A percentile compares a stretch with the other conserved stretches of the same genome.
These are phyloP conservation scores for Medicago lupulina DNA, from an alignment of 306 rosid genomes.

Conservation along the genomic window DNA sequence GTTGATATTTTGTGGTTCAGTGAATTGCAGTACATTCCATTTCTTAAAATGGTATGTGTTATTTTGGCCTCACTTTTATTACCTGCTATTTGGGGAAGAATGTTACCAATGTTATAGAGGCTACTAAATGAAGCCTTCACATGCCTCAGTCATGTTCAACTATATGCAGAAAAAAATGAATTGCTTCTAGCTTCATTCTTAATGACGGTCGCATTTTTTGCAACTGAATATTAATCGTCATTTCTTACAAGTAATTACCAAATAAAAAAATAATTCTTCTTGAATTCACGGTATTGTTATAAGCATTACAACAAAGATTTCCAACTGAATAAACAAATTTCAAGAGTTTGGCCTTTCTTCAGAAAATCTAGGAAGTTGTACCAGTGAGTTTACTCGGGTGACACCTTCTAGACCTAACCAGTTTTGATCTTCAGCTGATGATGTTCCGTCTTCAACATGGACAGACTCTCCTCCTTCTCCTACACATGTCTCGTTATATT, in stretches of 20 bases:
- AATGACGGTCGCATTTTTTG: background rate
- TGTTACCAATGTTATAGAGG: slow-evolving; percentile 45
- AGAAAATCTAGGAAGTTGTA: slow-evolving; percentile 96
- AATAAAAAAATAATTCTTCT: slow-evolving; percentile 41
- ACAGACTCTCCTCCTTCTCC: slow-evolving; percentile 40
- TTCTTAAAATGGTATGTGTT: slow-evolving; percentile 10
- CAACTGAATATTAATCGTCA: background rate
- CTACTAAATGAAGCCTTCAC: slow-evolving; percentile 46
- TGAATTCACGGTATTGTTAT: slow-evolving; percentile 42
- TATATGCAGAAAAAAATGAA: slow-evolving; percentile 18
- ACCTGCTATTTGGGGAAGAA: slow-evolving; percentile 45
- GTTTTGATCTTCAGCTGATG: slow-evolving; percentile 68
- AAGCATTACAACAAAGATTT: slow-evolving; percentile 45
- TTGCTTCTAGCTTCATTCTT: slow-evolving; percentile 4
- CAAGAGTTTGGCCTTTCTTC: slow-evolving; percentile 60
- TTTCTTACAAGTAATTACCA: slow-evolving; percentile 31
- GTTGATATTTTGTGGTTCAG: slow-evolving; percentile 40
- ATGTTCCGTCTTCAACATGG: slow-evolving; percentile 54
- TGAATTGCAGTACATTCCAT: slow-evolving; percentile 32
- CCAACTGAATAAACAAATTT: slow-evolving; percentile 44
- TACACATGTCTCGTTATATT: slow-evolving; percentile 53
- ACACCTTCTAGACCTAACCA: slow-evolving; percentile 95
- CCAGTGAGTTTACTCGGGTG: slow-evolving; percentile 96
- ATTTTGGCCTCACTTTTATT: slow-evolving; percentile 17
- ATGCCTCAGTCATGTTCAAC: slow-evolving; percentile 35